phyloP scores from a whole-genome alignment of 2,329 filamentous ascomycete genomes.

The Metarhizium anisopliae region DNA sequence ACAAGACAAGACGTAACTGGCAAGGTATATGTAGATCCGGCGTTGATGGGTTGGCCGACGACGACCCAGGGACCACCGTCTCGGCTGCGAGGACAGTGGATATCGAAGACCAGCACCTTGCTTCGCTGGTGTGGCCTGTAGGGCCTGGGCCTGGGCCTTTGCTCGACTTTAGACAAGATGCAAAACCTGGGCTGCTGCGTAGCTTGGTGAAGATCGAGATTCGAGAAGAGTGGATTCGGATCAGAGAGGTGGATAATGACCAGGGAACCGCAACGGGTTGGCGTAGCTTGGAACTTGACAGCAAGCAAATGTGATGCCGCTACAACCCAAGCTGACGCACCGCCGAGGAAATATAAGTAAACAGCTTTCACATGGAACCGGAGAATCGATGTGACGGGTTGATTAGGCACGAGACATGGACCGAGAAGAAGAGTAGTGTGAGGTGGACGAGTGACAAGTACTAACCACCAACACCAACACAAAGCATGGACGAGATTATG shows the following conservation, averaged over 20 bases:
- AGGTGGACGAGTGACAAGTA: neutral
- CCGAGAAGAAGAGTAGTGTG: neutral
- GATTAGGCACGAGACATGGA: neutral
- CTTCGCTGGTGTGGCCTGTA: slow-evolving; percentile 2
- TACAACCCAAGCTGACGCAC: neutral
- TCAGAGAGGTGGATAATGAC: neutral
- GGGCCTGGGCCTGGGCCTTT: slow-evolving; percentile 11
- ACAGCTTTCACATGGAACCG: neutral
- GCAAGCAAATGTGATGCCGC: neutral
- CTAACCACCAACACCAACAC: too few species aligned
- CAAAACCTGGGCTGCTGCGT: neutral
- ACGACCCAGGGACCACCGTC: neutral
- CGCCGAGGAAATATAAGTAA: neutral
- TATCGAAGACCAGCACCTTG: neutral
- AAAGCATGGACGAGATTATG: too few species aligned
- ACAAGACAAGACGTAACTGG: neutral
- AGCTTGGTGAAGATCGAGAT: slow-evolving; percentile 17
- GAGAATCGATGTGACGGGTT: neutral
- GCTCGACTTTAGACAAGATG: neutral
- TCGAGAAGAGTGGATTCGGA: slow-evolving; percentile 5
- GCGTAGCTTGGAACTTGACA: neutral
- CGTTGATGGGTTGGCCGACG: neutral
- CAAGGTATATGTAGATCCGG: neutral
- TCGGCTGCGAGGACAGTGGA: neutral
- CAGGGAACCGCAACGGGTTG: neutral